Conservation (phyloP, 2,329 filamentous ascomycete genomes). For the Sclerotinia glacialis region DNA sequence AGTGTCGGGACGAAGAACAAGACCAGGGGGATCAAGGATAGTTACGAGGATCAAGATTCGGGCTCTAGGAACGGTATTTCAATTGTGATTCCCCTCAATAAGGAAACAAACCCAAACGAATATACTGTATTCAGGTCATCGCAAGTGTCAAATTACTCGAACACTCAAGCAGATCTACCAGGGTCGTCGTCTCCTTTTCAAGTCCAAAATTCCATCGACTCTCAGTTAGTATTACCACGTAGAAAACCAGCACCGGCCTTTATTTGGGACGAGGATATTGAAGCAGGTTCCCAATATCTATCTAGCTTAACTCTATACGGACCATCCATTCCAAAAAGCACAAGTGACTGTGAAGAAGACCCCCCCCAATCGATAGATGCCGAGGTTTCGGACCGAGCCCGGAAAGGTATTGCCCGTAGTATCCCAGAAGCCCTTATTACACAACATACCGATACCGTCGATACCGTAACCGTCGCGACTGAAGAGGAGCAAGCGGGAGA, state of each 20-base stretch:
- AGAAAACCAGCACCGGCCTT: slow-evolving; percentile 18
- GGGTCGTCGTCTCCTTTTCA: slow-evolving; percentile 18
- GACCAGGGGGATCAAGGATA: slow-evolving; percentile 31
- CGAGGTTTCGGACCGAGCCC: slow-evolving; percentile 21
- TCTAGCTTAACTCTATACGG: slow-evolving; percentile 25
- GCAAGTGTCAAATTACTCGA: slow-evolving; percentile 19
- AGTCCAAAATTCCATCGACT: slow-evolving; percentile 13
- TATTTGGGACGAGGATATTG: slow-evolving; percentile 31
- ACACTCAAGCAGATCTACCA: slow-evolving; percentile 9
- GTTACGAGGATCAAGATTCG: slow-evolving; percentile 31
- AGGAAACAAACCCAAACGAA: slow-evolving; percentile 28
- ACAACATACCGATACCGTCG: slow-evolving; percentile 14
- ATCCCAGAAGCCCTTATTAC: slow-evolving; percentile 4
- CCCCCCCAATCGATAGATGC: background rate
- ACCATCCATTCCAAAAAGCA: slow-evolving; percentile 18
- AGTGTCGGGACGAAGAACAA: slow-evolving; percentile 20
- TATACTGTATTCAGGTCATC: slow-evolving; percentile 26
- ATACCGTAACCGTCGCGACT: background rate
- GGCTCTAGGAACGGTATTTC: slow-evolving; percentile 8
- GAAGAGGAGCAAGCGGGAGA: background rate
- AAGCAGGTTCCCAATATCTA: slow-evolving; percentile 32
- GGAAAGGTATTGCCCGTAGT: slow-evolving; percentile 14
- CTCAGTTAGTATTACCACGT: slow-evolving; percentile 8
- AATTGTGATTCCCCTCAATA: slow-evolving; percentile 25
- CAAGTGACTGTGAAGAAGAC: slow-evolving; percentile 8